Percentiles rank a stretch among this genome's conserved stretches.
These are phyloP conservation scores for Alternaria alternata DNA, from an alignment of 2,329 filamentous ascomycete genomes.

Conservation along the genomic window DNA sequence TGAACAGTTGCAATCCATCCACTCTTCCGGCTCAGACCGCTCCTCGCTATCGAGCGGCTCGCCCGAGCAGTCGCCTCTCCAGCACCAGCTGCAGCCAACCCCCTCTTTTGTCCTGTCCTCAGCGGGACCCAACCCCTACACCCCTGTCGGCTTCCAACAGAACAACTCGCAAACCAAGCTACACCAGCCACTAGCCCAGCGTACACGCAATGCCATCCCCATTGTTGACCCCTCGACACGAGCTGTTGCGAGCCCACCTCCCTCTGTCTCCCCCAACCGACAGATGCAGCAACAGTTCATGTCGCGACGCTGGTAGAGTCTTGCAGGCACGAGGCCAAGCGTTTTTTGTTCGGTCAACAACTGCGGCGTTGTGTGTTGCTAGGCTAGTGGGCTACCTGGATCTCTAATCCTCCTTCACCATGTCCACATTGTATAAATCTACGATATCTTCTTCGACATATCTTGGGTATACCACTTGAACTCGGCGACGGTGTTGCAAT, in stretches of 20 bases:
- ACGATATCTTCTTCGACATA: slow-evolving; percentile 53
- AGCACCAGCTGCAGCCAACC: slow-evolving; percentile 77
- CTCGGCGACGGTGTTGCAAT: slow-evolving; percentile 53
- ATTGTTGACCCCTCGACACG: slow-evolving; percentile 97
- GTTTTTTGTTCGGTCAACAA: slow-evolving; percentile 39
- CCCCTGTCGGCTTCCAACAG: slow-evolving; percentile 69
- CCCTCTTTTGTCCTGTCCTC: slow-evolving; percentile 76
- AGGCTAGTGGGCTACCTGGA: slow-evolving; percentile 52
- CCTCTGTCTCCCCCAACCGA: slow-evolving; percentile 70
- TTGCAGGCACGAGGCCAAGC: slow-evolving; percentile 44
- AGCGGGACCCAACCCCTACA: slow-evolving; percentile 60
- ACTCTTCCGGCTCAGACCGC: slow-evolving; percentile 87
- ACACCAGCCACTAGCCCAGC: slow-evolving; percentile 88
- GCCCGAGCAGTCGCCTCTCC: slow-evolving; percentile 87
- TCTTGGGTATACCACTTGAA: slow-evolving; percentile 52
- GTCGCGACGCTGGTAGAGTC: slow-evolving; percentile 58
- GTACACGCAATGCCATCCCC: slow-evolving; percentile 92
- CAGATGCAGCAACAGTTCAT: slow-evolving; percentile 65
- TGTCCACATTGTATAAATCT: slow-evolving; percentile 54
- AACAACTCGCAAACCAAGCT: slow-evolving; percentile 72
- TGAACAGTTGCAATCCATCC: slow-evolving; percentile 84
- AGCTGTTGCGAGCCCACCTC: slow-evolving; percentile 87
- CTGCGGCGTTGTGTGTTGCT: slow-evolving; percentile 51
- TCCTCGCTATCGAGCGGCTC: slow-evolving; percentile 95
- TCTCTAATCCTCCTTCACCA: slow-evolving; percentile 47